Percentiles rank a stretch among this genome's conserved stretches.
Evolutionary conservation across 2,329 filamentous ascomycete species (phyloP).

Genomic region (Colletotrichum musae): DNA sequence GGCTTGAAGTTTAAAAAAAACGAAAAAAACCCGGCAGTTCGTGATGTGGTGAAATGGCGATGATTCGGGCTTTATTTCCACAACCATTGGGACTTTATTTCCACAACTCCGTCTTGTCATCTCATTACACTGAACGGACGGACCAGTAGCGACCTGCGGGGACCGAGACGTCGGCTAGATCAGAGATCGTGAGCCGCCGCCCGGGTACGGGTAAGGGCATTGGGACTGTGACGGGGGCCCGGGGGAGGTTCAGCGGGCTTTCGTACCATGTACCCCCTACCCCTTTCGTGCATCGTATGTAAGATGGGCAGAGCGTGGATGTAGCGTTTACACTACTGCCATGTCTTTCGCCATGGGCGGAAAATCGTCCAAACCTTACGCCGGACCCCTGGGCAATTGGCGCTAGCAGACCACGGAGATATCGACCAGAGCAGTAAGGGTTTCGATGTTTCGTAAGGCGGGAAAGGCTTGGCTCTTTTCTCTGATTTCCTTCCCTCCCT

Average conservation of each 20-base stretch:
- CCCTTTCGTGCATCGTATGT: background rate
- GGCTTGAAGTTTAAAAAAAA: constrained; percentile 17
- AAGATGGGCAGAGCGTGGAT: background rate
- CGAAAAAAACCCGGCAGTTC: background rate
- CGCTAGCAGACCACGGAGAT: constrained; percentile 29
- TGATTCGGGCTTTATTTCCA: background rate
- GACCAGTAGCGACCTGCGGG: constrained; percentile 30
- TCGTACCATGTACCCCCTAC: background rate
- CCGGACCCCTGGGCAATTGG: constrained; percentile 2
- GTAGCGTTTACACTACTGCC: background rate
- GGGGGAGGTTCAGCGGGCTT: background rate
- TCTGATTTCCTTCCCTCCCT: constrained; percentile 18
- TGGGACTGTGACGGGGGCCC: background rate
- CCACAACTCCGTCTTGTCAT: background rate
- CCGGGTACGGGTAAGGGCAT: constrained; percentile 17
- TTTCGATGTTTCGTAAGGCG: constrained; percentile 34
- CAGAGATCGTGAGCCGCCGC: constrained; percentile 39
- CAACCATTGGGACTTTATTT: background rate
- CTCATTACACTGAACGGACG: constrained; percentile 14
- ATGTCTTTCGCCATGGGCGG: constrained; percentile 7
- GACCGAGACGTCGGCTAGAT: constrained; percentile 38
- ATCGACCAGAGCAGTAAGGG: constrained; percentile 36
- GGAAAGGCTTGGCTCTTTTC: constrained; percentile 21
- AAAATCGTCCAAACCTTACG: constrained; percentile 18
- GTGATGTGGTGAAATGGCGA: background rate